phyloP scores from a whole-genome alignment of 805 yeast genomes.

The Cyberlindnera bimundalis region DNA sequence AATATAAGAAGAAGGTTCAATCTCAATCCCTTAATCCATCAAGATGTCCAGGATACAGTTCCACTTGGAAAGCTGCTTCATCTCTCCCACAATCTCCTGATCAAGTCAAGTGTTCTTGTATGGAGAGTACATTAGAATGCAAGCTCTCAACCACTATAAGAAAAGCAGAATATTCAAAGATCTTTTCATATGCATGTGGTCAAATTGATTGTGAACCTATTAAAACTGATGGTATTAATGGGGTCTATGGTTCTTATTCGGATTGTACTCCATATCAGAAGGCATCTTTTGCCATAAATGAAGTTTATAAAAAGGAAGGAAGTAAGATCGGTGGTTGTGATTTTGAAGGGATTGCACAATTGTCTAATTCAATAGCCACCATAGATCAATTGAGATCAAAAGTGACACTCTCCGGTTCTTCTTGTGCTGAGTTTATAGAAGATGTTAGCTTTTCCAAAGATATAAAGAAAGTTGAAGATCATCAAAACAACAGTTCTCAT shows the following conservation, averaged over 20 bases:
- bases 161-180: slow-evolving; percentile 46
- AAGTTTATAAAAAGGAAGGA: slow-evolving; percentile 51
- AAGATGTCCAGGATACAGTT: slow-evolving; percentile 49
- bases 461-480: background rate
- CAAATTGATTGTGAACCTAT: slow-evolving; percentile 58
- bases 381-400: slow-evolving; percentile 10
- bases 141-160: slow-evolving; percentile 47
- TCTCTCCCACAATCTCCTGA: slow-evolving; percentile 70
- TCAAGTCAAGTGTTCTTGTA: slow-evolving; percentile 55
- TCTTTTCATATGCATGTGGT: slow-evolving; percentile 58
- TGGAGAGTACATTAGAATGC: slow-evolving; percentile 52
- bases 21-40: slow-evolving; percentile 10
- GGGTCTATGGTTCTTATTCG: slow-evolving; percentile 64
- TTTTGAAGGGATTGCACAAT: slow-evolving; percentile 22
- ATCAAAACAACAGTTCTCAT: background rate
- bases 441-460: background rate
- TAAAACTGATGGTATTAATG: slow-evolving; percentile 51
- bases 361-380: slow-evolving; percentile 12
- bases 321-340: slow-evolving; percentile 29
- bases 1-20: slow-evolving; percentile 26
- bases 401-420: slow-evolving; percentile 14
- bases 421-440: slow-evolving; percentile 20
- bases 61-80: slow-evolving; percentile 59
- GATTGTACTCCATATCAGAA: slow-evolving; percentile 63
- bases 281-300: slow-evolving; percentile 58